A percentile compares a stretch with the other conserved stretches of the same genome.
Conservation (phyloP, 495 filamentous ascomycete genomes). For the Tricharina praecox region DNA sequence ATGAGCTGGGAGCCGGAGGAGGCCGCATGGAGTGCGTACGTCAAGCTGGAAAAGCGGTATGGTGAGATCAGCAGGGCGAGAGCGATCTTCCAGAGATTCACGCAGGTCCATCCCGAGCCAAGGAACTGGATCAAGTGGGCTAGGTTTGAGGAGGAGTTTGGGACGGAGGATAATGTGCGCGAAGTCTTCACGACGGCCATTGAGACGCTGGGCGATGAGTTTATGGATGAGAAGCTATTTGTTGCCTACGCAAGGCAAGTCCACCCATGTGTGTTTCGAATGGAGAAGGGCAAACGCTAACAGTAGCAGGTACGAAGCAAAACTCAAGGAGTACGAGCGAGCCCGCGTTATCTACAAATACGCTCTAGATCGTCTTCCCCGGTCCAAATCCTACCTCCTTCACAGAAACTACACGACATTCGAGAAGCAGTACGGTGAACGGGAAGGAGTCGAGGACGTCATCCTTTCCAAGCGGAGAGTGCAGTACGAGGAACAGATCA, state of each 20-base stretch:
- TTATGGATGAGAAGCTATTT: slow-evolving; percentile 92
- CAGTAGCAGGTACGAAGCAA: slow-evolving; percentile 51
- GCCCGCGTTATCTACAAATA: slow-evolving; percentile 96
- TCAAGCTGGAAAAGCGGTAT: slow-evolving; percentile 92
- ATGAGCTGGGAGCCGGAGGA: slow-evolving; percentile 97
- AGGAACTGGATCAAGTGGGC: slow-evolving; percentile 99
- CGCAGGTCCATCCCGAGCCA: slow-evolving; percentile 83
- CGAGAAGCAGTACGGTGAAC: slow-evolving; percentile 93
- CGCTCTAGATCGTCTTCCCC: slow-evolving; percentile 75
- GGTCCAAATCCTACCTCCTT: slow-evolving; percentile 65
- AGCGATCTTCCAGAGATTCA: slow-evolving; percentile 77
- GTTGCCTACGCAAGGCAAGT: slow-evolving; percentile 59
- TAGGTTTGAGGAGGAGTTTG: slow-evolving; percentile 87
- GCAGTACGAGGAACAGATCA: slow-evolving; percentile 85
- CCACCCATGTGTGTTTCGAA: neutral
- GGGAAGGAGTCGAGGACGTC: slow-evolving; percentile 86
- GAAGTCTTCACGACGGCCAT: slow-evolving; percentile 85
- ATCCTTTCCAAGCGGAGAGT: slow-evolving; percentile 83
- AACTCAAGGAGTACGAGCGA: slow-evolving; percentile 85
- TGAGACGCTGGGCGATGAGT: slow-evolving; percentile 82
- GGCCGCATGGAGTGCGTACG: slow-evolving; percentile 86
- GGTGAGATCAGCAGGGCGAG: slow-evolving; percentile 73
- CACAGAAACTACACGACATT: slow-evolving; percentile 93
- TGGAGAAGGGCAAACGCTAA: neutral
- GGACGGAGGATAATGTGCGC: slow-evolving; percentile 74